Evolutionary conservation across 305 asterid species (phyloP), one percentile per base, ranked within the genome.

Genomic region (Ajuga reptans): DNA sequence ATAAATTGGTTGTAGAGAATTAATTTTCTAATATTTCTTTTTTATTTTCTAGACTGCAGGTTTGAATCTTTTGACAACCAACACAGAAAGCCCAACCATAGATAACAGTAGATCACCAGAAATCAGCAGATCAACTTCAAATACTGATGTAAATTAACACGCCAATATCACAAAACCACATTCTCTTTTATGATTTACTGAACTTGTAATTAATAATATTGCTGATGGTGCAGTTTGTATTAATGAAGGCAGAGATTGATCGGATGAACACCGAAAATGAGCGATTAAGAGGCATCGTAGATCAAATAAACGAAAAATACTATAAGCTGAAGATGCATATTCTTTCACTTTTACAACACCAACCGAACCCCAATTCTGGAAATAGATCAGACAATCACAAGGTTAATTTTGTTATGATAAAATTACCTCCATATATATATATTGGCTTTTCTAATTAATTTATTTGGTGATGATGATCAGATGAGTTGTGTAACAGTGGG

Each of bases 251-350:
- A 0, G 84, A 84, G 76, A 12, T 77, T 6, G 74, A 77, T 34
- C 69, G 75, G 58, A 78, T 82, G 83, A 79, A 57, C 70, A 45
- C 64, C n/a, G 89, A 84, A 72, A 84, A 84, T 53, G 78, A 82
- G 42, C 74, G 71, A 1, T 45, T 84, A 42, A 74, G 72, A 67
- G 64, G 68, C 1, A 53, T 61, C 27, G 49, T 82, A 31, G 66
- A 77, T 36, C 73, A 84, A 47, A 67, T 71, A 0, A 77, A 74
- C 73, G 61, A 47, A 47, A 78, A 72, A 42, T 77, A 69, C 36
- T 43, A 54, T 34, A 69, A 78, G 29, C 72, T 84, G 27, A 72
- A 77, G 72, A 75, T 56, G 79, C 80, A 81, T 61, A 55, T 79
- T 29, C 31, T 34, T 0, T 18, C 76, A 12, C 54, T 82, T n/a